Base-by-base conservation (phyloP, 208 protist genomes). In the Jaenimonas drosophilae region DNA sequence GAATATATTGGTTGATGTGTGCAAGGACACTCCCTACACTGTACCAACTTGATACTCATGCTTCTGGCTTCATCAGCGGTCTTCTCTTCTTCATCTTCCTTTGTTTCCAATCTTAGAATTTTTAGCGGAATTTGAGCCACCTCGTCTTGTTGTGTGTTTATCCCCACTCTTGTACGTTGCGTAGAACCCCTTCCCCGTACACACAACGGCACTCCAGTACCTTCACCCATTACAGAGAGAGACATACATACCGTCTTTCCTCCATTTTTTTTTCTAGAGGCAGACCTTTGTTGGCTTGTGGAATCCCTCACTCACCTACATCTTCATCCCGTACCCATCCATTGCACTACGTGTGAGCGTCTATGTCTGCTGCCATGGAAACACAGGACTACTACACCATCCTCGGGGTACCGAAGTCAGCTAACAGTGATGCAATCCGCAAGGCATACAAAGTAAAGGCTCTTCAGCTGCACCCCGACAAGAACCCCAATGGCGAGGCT, bases 401-500 rank as follows among this genome's bases (percentile, higher is more conserved):
- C 17, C 54, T 93, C 40, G 85, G 81, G 33, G 66, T 93, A 25
- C 32, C 68, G n/a, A 64, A 66, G 21, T 64, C 70, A 1, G 85
- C 80, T 31, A 80, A 68, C 41, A 77, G 68, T 29, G 76, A 87
- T 43, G 76, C 76, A 21, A 88, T 95, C 39, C 76, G 76, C 16
- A 63, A 77, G 25, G 88, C 88, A 4, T 95, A 91, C 72, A 89
- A 88, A 51, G 23, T 68, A 7, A 81, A 83, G 46, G 81, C 84
- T 14, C 56, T 89, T 9, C 54, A 82, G 57, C 68, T 88, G 16
- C 88, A 95, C 51, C 88, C 88, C 11, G 88, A 95, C 57, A 88
- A 89, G 41, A 95, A 95, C 56, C 88, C 88, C 0, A 64, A 89
- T 41, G 83, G 83, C n/a, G 81, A 81, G 28, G 70, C 68, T 19